A percentile compares a stretch with the other conserved stretches of the same genome.
Conservation (phyloP, 2,329 filamentous ascomycete species). For the Fusarium xylarioides region DNA sequence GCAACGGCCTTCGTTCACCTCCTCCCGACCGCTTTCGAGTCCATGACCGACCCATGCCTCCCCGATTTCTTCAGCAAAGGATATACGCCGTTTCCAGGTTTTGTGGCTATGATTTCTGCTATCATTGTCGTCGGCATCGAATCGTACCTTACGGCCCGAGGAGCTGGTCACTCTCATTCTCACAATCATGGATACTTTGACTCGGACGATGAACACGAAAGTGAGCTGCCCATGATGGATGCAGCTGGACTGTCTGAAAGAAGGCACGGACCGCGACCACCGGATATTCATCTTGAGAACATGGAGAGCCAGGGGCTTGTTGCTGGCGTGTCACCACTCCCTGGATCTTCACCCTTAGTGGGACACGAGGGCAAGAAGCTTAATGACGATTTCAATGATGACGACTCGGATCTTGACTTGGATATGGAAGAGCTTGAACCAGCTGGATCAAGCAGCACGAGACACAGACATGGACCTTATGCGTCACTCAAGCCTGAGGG, state of each 20-base stretch:
- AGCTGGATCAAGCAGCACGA: slow-evolving; percentile 36
- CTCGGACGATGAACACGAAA: slow-evolving; percentile 53
- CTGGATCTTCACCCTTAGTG: slow-evolving; percentile 59
- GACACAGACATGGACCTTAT: slow-evolving; percentile 43
- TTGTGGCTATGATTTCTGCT: slow-evolving; percentile 85
- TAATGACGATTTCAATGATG: slow-evolving; percentile 50
- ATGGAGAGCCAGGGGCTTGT: slow-evolving; percentile 65
- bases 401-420: slow-evolving; percentile 66
- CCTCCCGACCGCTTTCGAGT: slow-evolving; percentile 73
- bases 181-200: slow-evolving; percentile 62
- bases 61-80: slow-evolving; percentile 80
- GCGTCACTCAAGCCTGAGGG: slow-evolving; percentile 45
- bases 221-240: slow-evolving; percentile 41
- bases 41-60: slow-evolving; percentile 75
- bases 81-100: slow-evolving; percentile 82
- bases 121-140: slow-evolving; percentile 85
- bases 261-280: slow-evolving; percentile 54
- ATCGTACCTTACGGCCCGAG: slow-evolving; percentile 83
- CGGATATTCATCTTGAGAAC: slow-evolving; percentile 61
- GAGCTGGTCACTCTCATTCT: slow-evolving; percentile 68
- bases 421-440: slow-evolving; percentile 70
- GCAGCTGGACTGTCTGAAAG: slow-evolving; percentile 50
- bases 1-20: slow-evolving; percentile 87
- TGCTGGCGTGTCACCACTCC: slow-evolving; percentile 66
- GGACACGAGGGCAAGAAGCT: slow-evolving; percentile 39